Evolutionary conservation across 2,329 filamentous ascomycete genomes (phyloP).

Genomic region (Kalaharituber pfeilii): DNA sequence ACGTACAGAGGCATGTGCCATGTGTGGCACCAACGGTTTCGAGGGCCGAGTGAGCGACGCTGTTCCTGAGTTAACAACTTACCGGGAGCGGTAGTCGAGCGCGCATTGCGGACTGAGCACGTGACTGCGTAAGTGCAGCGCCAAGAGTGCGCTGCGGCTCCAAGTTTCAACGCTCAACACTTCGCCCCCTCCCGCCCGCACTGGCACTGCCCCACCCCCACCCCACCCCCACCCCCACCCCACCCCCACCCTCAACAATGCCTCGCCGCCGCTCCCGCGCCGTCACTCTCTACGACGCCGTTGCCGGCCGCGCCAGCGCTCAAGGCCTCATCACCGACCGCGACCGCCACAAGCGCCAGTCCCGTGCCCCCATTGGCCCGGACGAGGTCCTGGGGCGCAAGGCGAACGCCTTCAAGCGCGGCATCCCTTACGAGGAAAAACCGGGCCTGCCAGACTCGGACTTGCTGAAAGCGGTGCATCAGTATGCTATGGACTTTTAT

Average conservation of each 20-base stretch:
- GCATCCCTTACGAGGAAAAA: background rate
- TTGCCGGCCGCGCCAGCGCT: background rate
- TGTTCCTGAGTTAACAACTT: too few species aligned
- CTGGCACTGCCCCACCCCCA: background rate
- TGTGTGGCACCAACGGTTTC: too few species aligned
- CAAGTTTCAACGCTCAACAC: too few species aligned
- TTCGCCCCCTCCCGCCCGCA: too few species aligned
- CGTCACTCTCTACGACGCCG: background rate
- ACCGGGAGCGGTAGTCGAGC: too few species aligned
- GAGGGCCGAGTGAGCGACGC: too few species aligned
- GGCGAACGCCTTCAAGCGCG: background rate
- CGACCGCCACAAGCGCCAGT: background rate
- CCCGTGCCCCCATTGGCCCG: background rate
- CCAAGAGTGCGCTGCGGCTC: too few species aligned
- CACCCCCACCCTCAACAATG: too few species aligned
- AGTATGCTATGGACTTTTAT: background rate
- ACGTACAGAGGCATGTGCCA: too few species aligned
- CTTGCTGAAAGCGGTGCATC: background rate
- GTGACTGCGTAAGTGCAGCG: too few species aligned
- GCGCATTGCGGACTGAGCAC: too few species aligned
- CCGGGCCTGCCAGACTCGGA: background rate
- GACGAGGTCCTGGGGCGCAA: background rate
- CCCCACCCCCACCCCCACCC: too few species aligned
- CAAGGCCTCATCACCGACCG: background rate
- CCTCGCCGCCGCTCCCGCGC: background rate